Evolutionary conservation across 148 eudicot genomes (phyloP).

Genomic region (Rhododendron griersonianum): DNA sequence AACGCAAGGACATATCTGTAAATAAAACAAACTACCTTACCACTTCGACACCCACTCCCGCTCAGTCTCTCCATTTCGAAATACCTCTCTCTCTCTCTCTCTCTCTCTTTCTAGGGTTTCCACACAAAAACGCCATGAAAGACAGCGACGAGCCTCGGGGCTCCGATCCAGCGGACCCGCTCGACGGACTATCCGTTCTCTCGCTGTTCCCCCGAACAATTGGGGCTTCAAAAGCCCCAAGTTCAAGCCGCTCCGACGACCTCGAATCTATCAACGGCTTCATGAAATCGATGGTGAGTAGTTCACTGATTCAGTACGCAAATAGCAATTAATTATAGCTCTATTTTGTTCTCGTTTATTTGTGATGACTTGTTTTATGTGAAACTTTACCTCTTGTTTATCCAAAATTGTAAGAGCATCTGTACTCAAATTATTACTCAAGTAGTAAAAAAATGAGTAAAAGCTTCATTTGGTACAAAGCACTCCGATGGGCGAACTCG

Average conservation of each 20-base stretch:
- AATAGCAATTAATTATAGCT: background rate
- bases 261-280: conserved; percentile 28
- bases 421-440: background rate
- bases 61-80: conserved; percentile 11
- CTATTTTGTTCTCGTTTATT: background rate
- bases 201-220: conserved; percentile 22
- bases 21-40: background rate
- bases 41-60: background rate
- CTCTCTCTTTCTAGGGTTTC: conserved; percentile 12
- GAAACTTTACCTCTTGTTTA: background rate
- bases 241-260: conserved; percentile 4
- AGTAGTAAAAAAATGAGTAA: too few species aligned
- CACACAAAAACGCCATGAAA: background rate
- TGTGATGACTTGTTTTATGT: background rate
- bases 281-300: conserved; percentile 44
- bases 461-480: background rate
- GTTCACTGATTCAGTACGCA: background rate
- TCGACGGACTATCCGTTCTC: background rate
- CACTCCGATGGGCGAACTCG: background rate
- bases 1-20: background rate
- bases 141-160: background rate
- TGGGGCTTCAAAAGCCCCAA: background rate
- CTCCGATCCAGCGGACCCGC: conserved; percentile 18
- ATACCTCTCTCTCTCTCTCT: background rate
- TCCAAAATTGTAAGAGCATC: background rate